Evolutionary conservation across 768 basidiomycete genomes (phyloP), one percentile per base, ranked within the genome.

Genomic region (Coprinopsis cinerea): DNA sequence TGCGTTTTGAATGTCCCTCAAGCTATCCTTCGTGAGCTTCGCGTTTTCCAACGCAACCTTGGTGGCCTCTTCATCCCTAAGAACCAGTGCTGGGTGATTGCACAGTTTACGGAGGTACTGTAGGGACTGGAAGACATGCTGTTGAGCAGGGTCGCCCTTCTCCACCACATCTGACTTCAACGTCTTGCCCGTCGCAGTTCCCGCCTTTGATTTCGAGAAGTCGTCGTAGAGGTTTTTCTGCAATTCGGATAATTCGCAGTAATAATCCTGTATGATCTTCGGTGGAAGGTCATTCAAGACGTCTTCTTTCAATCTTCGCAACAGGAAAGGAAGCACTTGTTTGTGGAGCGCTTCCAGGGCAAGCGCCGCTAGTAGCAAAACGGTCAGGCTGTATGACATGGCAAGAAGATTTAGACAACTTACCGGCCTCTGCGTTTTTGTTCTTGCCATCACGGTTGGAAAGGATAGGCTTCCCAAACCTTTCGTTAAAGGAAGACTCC

Each of bases 181-280:
- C 13, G 75, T 82, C 51, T 81, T 81, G 50, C 88, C 82, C 0
- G 76, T 86, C 35, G 79, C 75, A 30, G 70, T 59, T 52, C 74
- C 77, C 25, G 85, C 89, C 51, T 81, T 81, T 4, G 92, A 91
- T 60, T 79, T 82, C 1, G 87, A 81, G 63, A 94, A 97, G 59
- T 95, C 88, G 61, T 98, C 96, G 62, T 98, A 99, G 15, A 99
- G 78, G 53, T 82, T 75, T 64, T 92, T 93, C 69, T 99, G 96
- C 17, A 98, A 68, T 0, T 92, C 89, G 0, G 95, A 97, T 2
- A 99, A 77, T 62, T 98, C 95, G 73, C 94, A 97, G 61, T 97
- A 94, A 64, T 98, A 98, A 64, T 99, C 96, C 66, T 99, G 96
- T 50, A 99, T 98, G 65, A 99, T 99, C 72, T 99, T 98, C 2